Percentiles rank a stretch among this genome's conserved stretches.
These are phyloP conservation scores for Crucihimalaya himalaica DNA, from an alignment of 345 rosid genomes.

Conservation along the genomic window DNA sequence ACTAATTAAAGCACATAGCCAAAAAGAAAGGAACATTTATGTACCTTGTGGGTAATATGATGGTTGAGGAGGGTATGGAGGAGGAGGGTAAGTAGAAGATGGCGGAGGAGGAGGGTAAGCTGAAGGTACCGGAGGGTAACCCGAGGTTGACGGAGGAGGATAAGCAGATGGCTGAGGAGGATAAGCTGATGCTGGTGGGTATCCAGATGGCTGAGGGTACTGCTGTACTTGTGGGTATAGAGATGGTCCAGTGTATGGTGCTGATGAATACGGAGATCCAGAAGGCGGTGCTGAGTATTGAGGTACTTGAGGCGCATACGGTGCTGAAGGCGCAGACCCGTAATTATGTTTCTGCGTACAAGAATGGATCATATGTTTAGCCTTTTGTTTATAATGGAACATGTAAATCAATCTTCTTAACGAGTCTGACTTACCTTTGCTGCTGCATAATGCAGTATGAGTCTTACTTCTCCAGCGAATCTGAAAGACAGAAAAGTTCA, in stretches of 20 bases:
- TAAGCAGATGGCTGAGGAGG: constrained; percentile 49
- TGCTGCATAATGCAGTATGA: constrained; percentile 66
- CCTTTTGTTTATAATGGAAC: neutral
- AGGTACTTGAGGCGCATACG: constrained; percentile 44
- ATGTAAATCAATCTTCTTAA: neutral
- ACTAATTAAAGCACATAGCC: neutral
- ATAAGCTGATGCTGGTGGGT: constrained; percentile 44
- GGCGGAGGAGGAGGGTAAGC: constrained; percentile 51
- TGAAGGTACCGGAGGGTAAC: constrained; percentile 45
- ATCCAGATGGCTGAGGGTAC: constrained; percentile 43
- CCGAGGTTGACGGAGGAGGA: constrained; percentile 42
- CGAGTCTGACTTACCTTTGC: constrained; percentile 53
- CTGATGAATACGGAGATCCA: constrained; percentile 41
- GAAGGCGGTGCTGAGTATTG: constrained; percentile 41
- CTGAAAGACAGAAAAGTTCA: constrained; percentile 47
- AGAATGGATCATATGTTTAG: constrained; percentile 5
- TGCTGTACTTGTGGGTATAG: constrained; percentile 38
- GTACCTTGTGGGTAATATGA: constrained; percentile 62
- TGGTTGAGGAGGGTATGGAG: constrained; percentile 44
- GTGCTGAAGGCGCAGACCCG: constrained; percentile 41
- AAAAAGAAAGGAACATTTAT: neutral
- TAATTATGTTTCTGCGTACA: constrained; percentile 51
- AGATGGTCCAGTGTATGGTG: constrained; percentile 40
- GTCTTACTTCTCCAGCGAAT: constrained; percentile 75
- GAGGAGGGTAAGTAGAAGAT: constrained; percentile 48